Evolutionary conservation across 345 rosid genomes (phyloP).

Genomic region (Eutrema heterophyllum): DNA sequence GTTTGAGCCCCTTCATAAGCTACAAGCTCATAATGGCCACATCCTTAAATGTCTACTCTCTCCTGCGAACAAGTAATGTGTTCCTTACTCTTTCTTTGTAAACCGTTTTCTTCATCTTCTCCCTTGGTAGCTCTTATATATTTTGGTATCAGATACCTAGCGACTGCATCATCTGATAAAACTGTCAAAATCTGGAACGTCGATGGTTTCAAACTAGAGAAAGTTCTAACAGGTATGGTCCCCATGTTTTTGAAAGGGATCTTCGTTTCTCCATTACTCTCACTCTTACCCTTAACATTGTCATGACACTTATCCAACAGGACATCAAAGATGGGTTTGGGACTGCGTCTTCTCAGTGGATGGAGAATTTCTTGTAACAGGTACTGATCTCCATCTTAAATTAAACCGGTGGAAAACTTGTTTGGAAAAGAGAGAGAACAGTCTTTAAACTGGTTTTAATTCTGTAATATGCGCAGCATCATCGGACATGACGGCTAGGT

Average conservation of each 20-base stretch:
- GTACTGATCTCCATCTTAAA: slow-evolving; percentile 24
- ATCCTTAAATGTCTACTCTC: slow-evolving; percentile 94
- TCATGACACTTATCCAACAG: slow-evolving; percentile 31
- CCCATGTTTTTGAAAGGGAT: neutral
- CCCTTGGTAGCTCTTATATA: neutral
- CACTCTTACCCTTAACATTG: neutral
- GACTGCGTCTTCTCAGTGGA: slow-evolving; percentile 98
- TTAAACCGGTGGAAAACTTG: neutral
- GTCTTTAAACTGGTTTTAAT: slow-evolving; percentile 7
- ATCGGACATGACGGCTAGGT: slow-evolving; percentile 83
- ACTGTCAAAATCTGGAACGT: slow-evolving; percentile 98
- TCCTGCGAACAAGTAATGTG: slow-evolving; percentile 70
- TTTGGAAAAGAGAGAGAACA: neutral
- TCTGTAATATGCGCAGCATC: slow-evolving; percentile 49
- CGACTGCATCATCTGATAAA: slow-evolving; percentile 91
- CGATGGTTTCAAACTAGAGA: slow-evolving; percentile 91
- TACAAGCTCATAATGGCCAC: slow-evolving; percentile 81
- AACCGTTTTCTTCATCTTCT: neutral
- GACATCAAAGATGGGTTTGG: slow-evolving; percentile 98
- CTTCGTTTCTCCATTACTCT: neutral
- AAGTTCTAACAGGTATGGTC: slow-evolving; percentile 57
- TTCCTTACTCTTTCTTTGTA: neutral
- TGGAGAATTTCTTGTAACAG: slow-evolving; percentile 93
- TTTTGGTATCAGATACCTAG: slow-evolving; percentile 61
- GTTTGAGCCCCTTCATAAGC: slow-evolving; percentile 95